phyloP scores from a whole-genome alignment of 352 stramenopile genomes.

The Achlya hypogyna region DNA sequence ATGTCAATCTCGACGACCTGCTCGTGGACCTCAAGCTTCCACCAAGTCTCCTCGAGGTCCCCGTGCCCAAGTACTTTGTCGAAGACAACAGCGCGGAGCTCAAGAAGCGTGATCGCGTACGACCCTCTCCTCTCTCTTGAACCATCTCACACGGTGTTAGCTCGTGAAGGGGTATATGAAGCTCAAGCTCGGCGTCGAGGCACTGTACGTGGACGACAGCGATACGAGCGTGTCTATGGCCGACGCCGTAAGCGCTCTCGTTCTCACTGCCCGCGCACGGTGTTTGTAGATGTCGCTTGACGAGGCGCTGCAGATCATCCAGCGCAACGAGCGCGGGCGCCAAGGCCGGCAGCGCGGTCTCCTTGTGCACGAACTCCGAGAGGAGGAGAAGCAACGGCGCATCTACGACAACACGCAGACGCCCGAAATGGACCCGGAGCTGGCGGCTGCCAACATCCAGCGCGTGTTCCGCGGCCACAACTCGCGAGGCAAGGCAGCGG shows the following conservation, averaged over 20 bases:
- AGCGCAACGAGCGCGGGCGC: conserved; percentile 83
- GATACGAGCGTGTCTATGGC: conserved; percentile 34
- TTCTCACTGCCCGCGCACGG: not conserved
- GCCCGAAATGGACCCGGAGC: conserved; percentile 81
- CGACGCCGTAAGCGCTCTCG: conserved; percentile 14
- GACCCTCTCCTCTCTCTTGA: not conserved
- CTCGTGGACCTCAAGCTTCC: conserved; percentile 90
- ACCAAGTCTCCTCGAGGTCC: conserved; percentile 85
- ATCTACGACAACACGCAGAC: conserved; percentile 63
- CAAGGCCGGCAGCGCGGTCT: conserved; percentile 81
- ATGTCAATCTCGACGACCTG: conserved; percentile 89
- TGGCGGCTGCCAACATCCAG: conserved; percentile 87
- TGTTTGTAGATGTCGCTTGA: conserved; percentile 35
- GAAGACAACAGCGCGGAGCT: conserved; percentile 71
- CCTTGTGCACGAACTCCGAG: conserved; percentile 70
- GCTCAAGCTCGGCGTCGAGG: conserved; percentile 78
- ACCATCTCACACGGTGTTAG: conserved; percentile 10
- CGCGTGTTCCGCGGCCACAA: conserved; percentile 82
- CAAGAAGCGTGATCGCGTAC: conserved; percentile 49
- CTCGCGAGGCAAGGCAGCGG: conserved; percentile 44
- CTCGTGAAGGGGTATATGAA: conserved; percentile 87
- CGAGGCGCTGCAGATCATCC: conserved; percentile 83
- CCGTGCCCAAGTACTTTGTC: conserved; percentile 83
- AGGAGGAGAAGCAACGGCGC: conserved; percentile 76
- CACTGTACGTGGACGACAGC: conserved; percentile 38